Evolutionary conservation across 768 basidiomycete genomes (phyloP).

Genomic region (Boletus rubropictus): DNA sequence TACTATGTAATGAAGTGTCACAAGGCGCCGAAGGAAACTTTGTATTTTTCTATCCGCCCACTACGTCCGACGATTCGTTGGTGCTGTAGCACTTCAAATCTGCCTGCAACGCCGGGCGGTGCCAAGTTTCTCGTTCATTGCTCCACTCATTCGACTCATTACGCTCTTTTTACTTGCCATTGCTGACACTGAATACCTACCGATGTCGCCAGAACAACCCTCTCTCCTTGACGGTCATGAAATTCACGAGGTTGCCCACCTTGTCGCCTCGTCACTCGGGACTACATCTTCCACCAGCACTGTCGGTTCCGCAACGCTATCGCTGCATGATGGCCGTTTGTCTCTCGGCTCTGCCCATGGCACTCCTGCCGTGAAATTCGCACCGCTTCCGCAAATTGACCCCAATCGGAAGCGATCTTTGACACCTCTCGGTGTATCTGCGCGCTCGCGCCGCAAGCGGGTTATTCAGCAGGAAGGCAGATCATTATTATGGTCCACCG

Average conservation of each 20-base stretch:
- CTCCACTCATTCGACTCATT: conserved; percentile 17
- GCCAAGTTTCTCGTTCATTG: not conserved
- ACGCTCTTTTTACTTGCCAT: conserved; percentile 19
- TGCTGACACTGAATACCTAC: not conserved
- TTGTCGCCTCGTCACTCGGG: conserved; percentile 10
- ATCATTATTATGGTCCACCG: conserved; percentile 15
- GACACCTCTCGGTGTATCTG: conserved; percentile 52
- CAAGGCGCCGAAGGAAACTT: too few species aligned
- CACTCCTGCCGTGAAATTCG: conserved; percentile 45
- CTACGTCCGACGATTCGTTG: too few species aligned
- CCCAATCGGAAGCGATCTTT: conserved; percentile 45
- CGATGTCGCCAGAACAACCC: conserved; percentile 12
- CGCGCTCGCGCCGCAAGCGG: conserved; percentile 28
- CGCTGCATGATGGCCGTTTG: conserved; percentile 7
- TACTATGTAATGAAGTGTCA: too few species aligned
- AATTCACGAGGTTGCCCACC: conserved; percentile 13
- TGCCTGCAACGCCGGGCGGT: conserved; percentile 17
- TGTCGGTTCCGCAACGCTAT: conserved; percentile 7
- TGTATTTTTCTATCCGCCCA: too few species aligned
- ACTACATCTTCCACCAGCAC: conserved; percentile 14
- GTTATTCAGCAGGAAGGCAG: conserved; percentile 16
- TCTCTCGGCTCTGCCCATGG: conserved; percentile 14
- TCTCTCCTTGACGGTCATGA: conserved; percentile 15
- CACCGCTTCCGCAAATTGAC: conserved; percentile 50
- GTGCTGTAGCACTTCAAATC: not conserved